Base-by-base conservation (phyloP, 1,139 yeast genomes). In the Debaryomycetaceae sp. region DNA sequence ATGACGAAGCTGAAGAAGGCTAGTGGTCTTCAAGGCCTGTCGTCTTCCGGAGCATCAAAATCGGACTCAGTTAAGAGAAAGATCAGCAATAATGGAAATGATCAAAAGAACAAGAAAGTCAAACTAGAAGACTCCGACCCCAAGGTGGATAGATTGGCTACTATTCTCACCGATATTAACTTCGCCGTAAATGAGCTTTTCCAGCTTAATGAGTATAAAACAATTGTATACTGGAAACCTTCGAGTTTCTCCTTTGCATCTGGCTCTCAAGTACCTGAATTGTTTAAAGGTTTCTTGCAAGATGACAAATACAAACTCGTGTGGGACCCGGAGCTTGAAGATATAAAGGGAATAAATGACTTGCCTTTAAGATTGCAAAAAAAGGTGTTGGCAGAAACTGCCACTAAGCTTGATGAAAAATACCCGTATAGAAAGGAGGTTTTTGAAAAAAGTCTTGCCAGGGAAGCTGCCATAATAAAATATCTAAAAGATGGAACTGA, bases 141-240 rank as follows among this genome's bases (percentile, higher is more conserved):
- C 16, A 52, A 58, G 30, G 53, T 51, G 40, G 55, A 58, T 34
- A 48, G 48, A 39, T 46, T 71, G 31, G 58, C 65, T 2, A 58
- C 65, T 9, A 62, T 74, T 29, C 58, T 72, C 13, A 63, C 76
- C 11, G 65, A 69, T 31, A 76, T 77, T 48, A 79, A 77, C 49
- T 45, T 64, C 42, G 59, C 59, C 46, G 71, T 56, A 45, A 81
- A 61, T 56, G 78, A 78, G 48, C 59, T 80, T 38, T 81, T 78
- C 55, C 83, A 81, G 47, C 59, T 81, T n/a, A 74, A 69, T 46
- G 80, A 78, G 49, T 79, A 75, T 52, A 76, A 75, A 32, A 75
- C 88, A 2, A 61, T 84, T 15, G 79, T 75, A 0, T 72, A 73
- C 35, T 84, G 81, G 72, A 75, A 81, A 45, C 88, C 89, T 0